Base-by-base conservation (phyloP, 148 eudicot genomes). In the Beta vulgaris region DNA sequence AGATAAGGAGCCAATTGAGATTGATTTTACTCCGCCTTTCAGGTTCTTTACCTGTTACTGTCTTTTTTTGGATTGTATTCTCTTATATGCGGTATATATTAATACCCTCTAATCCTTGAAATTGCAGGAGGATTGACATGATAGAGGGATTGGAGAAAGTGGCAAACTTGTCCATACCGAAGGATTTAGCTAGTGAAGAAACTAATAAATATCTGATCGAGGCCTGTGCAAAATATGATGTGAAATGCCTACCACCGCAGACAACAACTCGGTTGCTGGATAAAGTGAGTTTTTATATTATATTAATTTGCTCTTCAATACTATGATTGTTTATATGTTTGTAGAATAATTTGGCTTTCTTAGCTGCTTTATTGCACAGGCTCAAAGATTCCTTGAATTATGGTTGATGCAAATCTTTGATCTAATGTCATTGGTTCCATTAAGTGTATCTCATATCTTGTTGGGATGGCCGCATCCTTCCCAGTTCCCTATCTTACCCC, bases 21-120 rank as follows among this genome's bases (percentile, higher is more conserved):
- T 95, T 48, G 97, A 95, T 77, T 95, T 95, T 61, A 92, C 99
- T 46, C 99, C 99, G 39, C 99, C 99, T 68, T 95, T 92, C 92
- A 92, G 99, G 99, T 92, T 25, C 23, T 14, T 44, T 21, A 28
- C 49, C 18, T 51, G 31, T 37, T 64, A 31, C 6, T 26, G 25
- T 59, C 11, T 29, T 21, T 66, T 2, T 7, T 40, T 26, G 6
- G 3, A 3, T 36, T 6, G 14, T 14, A 21, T 31, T 59, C n/a
- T 29, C 28, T 59, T 21, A 4, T 11, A 35, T 36, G 70, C 68
- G 34, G 29, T 46, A 44, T 61, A 34, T 51, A 44, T 28, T 66
- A 29, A 68, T 49, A 29, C 23, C 16, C 36, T 79, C 14, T 71
- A n/a, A 32, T 34, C 69, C 64, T 59, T 54, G 2, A 39, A 57